phyloP scores from a whole-genome alignment of 2,329 filamentous ascomycete species.

The Coniochaeta sp. region DNA sequence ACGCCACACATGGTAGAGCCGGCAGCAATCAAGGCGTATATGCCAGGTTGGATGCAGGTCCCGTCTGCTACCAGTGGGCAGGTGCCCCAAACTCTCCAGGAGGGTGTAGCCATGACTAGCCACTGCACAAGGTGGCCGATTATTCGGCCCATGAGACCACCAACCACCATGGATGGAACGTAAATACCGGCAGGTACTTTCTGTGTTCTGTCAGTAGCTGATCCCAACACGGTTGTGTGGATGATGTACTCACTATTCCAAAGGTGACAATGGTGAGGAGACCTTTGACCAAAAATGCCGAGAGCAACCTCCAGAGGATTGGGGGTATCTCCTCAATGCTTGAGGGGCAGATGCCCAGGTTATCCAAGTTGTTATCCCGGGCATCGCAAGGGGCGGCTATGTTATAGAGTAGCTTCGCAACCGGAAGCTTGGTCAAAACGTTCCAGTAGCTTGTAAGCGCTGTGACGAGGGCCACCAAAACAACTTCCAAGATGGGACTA shows the following conservation, averaged over 20 bases:
- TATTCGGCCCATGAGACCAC: constrained; percentile 82
- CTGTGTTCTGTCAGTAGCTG: constrained; percentile 21
- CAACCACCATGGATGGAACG: constrained; percentile 97
- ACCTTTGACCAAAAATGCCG: constrained; percentile 85
- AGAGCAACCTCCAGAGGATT: constrained; percentile 63
- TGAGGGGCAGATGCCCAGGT: constrained; percentile 71
- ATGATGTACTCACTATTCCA: constrained; percentile 57
- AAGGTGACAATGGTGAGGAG: constrained; percentile 86
- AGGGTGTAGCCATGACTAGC: constrained; percentile 65
- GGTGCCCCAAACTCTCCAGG: constrained; percentile 64
- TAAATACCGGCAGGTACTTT: constrained; percentile 97
- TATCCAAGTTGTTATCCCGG: constrained; percentile 53
- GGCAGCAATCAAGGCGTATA: constrained; percentile 90
- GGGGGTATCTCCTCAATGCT: constrained; percentile 68
- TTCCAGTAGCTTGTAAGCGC: constrained; percentile 92
- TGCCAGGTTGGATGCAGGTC: constrained; percentile 89
- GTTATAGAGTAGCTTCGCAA: constrained; percentile 85
- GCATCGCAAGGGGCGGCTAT: constrained; percentile 81
- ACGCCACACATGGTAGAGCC: constrained; percentile 98
- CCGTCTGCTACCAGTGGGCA: constrained; percentile 67
- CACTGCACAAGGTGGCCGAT: constrained; percentile 83
- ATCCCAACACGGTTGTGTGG: too few species aligned
- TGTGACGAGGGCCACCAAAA: constrained; percentile 79
- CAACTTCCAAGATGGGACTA: constrained; percentile 79
- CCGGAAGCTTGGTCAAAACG: constrained; percentile 76